Percentiles rank a stretch among this genome's conserved stretches.
These are phyloP conservation scores for Fusarium algeriense DNA, from an alignment of 2,329 filamentous ascomycete species.

Conservation along the genomic window DNA sequence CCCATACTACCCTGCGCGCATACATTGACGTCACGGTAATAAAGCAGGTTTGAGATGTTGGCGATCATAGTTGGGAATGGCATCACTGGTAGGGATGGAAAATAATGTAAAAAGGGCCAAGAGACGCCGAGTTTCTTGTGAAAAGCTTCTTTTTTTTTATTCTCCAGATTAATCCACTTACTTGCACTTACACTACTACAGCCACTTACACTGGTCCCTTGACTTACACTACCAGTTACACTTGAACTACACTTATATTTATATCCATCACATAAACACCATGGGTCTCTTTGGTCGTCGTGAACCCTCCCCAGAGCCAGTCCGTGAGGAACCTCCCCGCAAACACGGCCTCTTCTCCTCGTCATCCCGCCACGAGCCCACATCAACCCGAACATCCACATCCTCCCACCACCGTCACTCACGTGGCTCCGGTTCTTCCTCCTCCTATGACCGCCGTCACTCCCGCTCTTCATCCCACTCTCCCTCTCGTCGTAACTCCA, in stretches of 20 bases:
- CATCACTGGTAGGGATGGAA: neutral
- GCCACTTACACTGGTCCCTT: neutral
- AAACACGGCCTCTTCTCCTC: constrained; percentile 54
- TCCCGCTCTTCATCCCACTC: constrained; percentile 31
- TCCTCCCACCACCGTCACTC: constrained; percentile 35
- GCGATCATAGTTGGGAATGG: constrained; percentile 12
- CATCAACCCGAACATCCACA: constrained; percentile 44
- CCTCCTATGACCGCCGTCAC: constrained; percentile 33
- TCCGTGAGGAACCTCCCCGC: constrained; percentile 44
- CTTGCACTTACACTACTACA: neutral
- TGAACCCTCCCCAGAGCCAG: constrained; percentile 51
- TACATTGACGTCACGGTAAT: constrained; percentile 33
- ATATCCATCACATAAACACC: constrained; percentile 15
- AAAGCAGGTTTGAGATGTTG: constrained; percentile 38
- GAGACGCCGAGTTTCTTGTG: constrained; percentile 23
- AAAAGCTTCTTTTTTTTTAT: constrained; percentile 24
- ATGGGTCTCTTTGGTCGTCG: constrained; percentile 52
- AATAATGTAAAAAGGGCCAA: constrained; percentile 27
- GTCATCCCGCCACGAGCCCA: constrained; percentile 46
- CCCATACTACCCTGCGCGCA: constrained; percentile 23
- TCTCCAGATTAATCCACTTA: constrained; percentile 5
- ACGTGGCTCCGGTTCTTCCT: constrained; percentile 19
- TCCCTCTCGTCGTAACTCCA: constrained; percentile 12
- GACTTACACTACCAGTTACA: neutral
- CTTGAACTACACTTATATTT: neutral